Base-by-base conservation (phyloP, 129 eudicot genomes). In the Flaveria robusta region DNA sequence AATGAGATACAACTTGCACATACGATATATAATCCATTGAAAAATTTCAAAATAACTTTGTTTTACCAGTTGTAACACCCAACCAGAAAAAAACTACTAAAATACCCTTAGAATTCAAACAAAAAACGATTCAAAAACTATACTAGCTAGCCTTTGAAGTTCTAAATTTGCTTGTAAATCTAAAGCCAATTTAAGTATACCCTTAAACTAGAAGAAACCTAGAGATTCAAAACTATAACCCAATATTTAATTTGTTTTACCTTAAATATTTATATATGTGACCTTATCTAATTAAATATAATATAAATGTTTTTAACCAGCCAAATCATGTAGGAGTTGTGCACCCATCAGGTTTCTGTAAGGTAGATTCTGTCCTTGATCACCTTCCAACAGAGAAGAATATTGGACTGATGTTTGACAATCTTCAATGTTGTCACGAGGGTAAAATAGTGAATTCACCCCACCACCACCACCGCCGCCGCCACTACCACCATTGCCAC, bases 321-420 rank as follows among this genome's bases (percentile, higher is more conserved):
- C 92, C 78, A 91, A 81, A 74, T 95, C 99, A 88, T 88, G 99
- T 72, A 95, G 97, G 63, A 95, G 76, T 75, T 95, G 99, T 59
- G 99, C 99, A 73, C 97, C 99, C 99, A 95, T 89, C 79, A 91
- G 79, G 83, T 88, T 95, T 81, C 96, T 85, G 23, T 95, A 91
- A 4, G 94, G 99, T 86, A 91, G 66, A 65, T 85, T 87, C 77
- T 91, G 99, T 74, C 76, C 87, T 85, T 82, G 86, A 71, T 91
- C 79, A 45, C 88, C 88, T 62, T 91, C 99, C 89, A 95, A 71
- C 9, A 91, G 89, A 11, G 99, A 95, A 66, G 83, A 67, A 79
- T 90, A 90, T 42, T 83, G 95, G 31, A 83, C 94, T 29, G 74
- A 59, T 39, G 89, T 84, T 54, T 88, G 91, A 78, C 89, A 83